Evolutionary conservation across 345 rosid species (phyloP).

Genomic region (Triadica sebifera): DNA sequence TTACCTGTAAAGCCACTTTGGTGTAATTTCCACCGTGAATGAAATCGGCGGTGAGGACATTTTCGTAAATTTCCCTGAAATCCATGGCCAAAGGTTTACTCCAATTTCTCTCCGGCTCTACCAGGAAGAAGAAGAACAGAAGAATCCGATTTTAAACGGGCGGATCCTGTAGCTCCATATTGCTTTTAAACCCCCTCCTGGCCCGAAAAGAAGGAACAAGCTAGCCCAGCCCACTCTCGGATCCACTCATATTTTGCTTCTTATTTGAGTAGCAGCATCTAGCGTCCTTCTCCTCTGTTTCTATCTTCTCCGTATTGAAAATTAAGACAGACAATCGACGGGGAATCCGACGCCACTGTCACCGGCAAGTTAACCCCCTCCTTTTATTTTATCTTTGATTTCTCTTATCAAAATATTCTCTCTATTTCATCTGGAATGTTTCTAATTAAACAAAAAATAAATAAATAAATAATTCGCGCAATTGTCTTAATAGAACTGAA

Average conservation of each 20-base stretch:
- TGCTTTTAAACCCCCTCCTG: neutral
- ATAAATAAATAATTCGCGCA: no score
- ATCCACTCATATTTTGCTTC: neutral
- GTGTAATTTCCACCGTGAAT: conserved; percentile 51
- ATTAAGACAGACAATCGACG: neutral
- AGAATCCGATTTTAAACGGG: neutral
- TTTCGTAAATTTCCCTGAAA: conserved; percentile 52
- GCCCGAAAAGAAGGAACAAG: neutral
- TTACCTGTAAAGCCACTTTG: conserved; percentile 81
- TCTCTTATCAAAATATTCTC: neutral
- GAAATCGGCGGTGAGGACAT: conserved; percentile 57
- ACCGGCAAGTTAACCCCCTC: neutral
- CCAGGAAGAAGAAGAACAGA: conserved; percentile 18
- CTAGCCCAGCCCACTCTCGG: neutral
- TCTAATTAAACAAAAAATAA: neutral
- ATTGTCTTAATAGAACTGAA: neutral
- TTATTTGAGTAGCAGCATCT: neutral
- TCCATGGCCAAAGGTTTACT: conserved; percentile 34
- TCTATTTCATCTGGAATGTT: neutral
- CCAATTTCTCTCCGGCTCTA: neutral
- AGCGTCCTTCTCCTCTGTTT: no score
- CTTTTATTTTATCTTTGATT: neutral
- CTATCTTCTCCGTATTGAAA: neutral
- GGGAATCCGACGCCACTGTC: neutral
- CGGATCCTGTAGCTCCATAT: neutral